These are phyloP conservation scores for Asclepias syriaca DNA, from an alignment of 257 asterid genomes.

Conservation along the genomic window DNA sequence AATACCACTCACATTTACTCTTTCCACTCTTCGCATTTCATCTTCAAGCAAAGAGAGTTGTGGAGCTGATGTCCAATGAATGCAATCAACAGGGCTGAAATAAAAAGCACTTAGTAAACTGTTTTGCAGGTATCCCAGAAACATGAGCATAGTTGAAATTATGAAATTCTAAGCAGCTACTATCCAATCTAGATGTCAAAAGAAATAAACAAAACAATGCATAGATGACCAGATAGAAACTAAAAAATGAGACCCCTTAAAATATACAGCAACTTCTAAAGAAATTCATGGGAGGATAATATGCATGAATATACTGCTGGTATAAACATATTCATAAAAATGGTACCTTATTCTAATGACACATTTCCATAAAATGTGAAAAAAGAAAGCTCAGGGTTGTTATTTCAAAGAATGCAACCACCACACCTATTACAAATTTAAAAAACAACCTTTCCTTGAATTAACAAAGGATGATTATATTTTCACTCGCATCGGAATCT, in stretches of 20 bases:
- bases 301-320: not conserved
- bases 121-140: slow-evolving; percentile 1
- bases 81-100: slow-evolving; percentile 98
- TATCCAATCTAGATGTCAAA: not conserved
- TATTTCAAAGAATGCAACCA: not conserved
- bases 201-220: not conserved
- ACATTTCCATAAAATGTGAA: not conserved
- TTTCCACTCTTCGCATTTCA: slow-evolving; percentile 97
- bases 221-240: not conserved
- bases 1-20: slow-evolving; percentile 74
- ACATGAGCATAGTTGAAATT: not conserved
- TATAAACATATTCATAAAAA: not conserved
- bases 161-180: not conserved
- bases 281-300: not conserved
- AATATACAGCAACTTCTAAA: not conserved
- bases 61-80: slow-evolving; percentile 95
- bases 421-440: not conserved
- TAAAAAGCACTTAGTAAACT: slow-evolving; percentile 17
- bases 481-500: not conserved
- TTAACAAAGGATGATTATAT: not conserved
- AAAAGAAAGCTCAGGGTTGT: not conserved
- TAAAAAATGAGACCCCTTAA: not conserved
- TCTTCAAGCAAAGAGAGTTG: slow-evolving; percentile 93
- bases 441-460: not conserved
- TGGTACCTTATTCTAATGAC: not conserved